phyloP scores from a whole-genome alignment of 371 early-diverging fungal species.

The Mucor piriformis region DNA sequence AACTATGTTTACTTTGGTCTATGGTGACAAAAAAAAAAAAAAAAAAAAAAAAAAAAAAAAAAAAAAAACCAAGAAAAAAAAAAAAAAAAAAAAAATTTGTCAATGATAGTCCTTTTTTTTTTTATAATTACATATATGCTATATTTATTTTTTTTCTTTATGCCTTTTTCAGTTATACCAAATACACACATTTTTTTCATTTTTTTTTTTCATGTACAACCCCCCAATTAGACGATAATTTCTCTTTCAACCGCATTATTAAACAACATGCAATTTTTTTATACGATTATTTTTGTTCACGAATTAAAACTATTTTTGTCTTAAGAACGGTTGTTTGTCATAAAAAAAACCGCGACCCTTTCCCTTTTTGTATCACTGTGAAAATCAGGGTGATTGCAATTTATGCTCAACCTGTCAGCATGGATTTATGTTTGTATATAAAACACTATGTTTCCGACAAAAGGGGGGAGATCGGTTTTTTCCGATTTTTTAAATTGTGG shows the following conservation, averaged over 20 bases:
- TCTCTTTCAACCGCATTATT: conserved; percentile 4
- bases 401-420: neutral
- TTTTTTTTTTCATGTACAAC: neutral
- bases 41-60: too few relatives aligned
- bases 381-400: neutral
- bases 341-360: too few relatives aligned
- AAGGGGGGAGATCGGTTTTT: too few relatives aligned
- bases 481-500: neutral
- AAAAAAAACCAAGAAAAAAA: too few relatives aligned
- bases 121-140: neutral
- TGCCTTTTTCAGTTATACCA: too few relatives aligned
- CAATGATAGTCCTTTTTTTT: too few relatives aligned
- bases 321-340: too few relatives aligned
- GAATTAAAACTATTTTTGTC: too few relatives aligned
- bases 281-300: too few relatives aligned
- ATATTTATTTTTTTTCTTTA: neutral
- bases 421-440: neutral
- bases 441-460: neutral
- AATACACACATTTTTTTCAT: neutral
- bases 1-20: neutral
- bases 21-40: neutral
- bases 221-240: neutral
- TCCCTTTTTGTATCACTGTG: too few relatives aligned
- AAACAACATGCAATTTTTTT: neutral
- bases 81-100: too few relatives aligned